Evolutionary conservation across 345 rosid species (phyloP).

Genomic region (Sisymbrium irio): DNA sequence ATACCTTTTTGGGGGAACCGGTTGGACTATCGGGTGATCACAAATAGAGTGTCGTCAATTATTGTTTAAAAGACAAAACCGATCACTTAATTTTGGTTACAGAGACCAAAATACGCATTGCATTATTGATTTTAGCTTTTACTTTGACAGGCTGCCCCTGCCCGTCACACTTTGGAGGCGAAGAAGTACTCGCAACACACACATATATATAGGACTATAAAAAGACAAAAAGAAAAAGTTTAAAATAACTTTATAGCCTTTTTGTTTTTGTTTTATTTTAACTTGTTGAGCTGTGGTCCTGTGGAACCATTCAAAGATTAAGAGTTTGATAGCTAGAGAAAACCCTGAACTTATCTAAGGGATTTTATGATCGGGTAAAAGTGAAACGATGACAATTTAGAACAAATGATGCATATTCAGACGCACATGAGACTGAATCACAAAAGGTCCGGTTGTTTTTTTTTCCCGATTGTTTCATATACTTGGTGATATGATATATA

Average conservation of each 20-base stretch:
- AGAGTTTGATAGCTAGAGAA: neutral
- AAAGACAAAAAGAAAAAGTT: neutral
- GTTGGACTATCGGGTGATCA: neutral
- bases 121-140: constrained; percentile 21
- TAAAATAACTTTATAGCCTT: neutral
- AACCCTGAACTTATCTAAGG: neutral
- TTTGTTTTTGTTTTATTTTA: neutral
- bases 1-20: neutral
- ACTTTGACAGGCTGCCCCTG: neutral
- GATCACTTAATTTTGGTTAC: neutral
- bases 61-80: neutral
- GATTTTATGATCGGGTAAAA: neutral
- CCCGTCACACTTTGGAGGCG: neutral
- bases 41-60: neutral
- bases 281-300: no score
- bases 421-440: no score
- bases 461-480: no score
- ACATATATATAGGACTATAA: neutral
- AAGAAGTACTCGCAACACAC: neutral
- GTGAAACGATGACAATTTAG: neutral
- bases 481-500: neutral
- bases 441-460: no score
- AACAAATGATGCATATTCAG: neutral
- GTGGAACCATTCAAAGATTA: neutral
- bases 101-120: neutral